Conservation (phyloP, 371 early-diverging fungal species). For the Lichtheimia ornata region DNA sequence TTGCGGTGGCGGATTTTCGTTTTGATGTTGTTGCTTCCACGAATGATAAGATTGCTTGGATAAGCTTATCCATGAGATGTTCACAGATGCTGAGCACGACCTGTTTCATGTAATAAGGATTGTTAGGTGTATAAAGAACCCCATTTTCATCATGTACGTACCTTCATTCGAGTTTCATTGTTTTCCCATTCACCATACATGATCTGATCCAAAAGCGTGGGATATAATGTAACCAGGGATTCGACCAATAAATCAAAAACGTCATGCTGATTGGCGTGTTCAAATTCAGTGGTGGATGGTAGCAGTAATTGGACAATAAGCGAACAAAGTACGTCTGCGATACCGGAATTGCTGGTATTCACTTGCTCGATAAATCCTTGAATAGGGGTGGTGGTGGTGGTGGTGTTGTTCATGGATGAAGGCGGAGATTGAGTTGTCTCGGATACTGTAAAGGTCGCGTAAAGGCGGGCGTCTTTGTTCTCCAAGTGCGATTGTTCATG, state of each 20-base stretch:
- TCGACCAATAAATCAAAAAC: constrained; percentile 1
- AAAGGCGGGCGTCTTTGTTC: not conserved
- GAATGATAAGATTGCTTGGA: constrained; percentile 12
- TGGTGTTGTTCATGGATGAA: not conserved
- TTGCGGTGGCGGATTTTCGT: constrained; percentile 5
- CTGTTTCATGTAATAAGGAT: not conserved
- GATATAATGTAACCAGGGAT: not conserved
- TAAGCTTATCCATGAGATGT: constrained; percentile 29
- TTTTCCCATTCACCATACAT: not conserved
- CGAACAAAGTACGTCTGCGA: not conserved
- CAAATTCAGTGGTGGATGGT: not conserved
- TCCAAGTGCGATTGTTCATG: constrained; percentile 1
- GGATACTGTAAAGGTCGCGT: not conserved
- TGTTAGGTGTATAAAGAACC: not conserved
- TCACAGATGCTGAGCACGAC: constrained; percentile 27
- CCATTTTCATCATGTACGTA: not conserved
- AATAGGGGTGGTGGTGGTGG: not conserved
- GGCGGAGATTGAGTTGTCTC: not conserved
- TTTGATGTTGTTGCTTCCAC: not conserved
- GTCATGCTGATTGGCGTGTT: not conserved
- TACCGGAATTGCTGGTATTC: constrained; percentile 2
- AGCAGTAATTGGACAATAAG: not conserved
- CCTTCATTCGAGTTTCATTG: not conserved
- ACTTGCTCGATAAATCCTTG: not conserved
- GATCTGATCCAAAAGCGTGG: not conserved